Percentiles rank a stretch among this genome's conserved stretches.
Evolutionary conservation across 805 yeast genomes (phyloP).

Genomic region (Saccharomycopsis sp.): DNA sequence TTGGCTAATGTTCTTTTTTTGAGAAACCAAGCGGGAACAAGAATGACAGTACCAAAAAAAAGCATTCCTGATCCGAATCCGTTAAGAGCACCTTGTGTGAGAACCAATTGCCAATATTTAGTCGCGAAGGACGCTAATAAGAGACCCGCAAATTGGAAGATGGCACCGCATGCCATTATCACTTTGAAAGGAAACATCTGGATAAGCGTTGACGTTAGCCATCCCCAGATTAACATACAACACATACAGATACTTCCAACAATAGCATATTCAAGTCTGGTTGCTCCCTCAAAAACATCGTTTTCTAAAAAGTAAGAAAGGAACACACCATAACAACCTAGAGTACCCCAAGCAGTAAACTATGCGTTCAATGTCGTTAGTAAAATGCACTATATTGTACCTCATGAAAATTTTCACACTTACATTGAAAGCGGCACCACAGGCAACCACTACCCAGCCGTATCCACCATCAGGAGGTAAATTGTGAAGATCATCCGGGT

Average conservation of each 20-base stretch:
- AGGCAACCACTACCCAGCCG: conserved; percentile 57
- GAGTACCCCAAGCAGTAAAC: conserved; percentile 69
- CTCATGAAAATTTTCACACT: too few relatives aligned
- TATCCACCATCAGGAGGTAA: conserved; percentile 59
- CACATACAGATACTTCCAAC: conserved; percentile 61
- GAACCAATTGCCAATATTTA: conserved; percentile 42
- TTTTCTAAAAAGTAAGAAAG: conserved; percentile 48
- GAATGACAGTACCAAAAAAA: conserved; percentile 45
- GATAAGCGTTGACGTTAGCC: conserved; percentile 7
- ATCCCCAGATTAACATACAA: conserved; percentile 16
- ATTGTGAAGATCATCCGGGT: conserved; percentile 23
- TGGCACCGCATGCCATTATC: conserved; percentile 31
- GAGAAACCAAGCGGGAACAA: conserved; percentile 51
- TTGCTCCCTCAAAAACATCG: conserved; percentile 46
- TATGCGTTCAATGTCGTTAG: too few relatives aligned
- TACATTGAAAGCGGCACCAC: conserved; percentile 27
- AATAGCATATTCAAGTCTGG: conserved; percentile 52
- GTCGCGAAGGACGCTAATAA: conserved; percentile 46
- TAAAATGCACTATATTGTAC: too few relatives aligned
- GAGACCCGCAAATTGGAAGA: conserved; percentile 40
- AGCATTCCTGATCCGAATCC: conserved; percentile 45
- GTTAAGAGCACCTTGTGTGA: conserved; percentile 46
- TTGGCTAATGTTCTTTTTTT: conserved; percentile 41
- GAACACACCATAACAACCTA: conserved; percentile 59
- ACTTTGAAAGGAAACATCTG: conserved; percentile 7